Evolutionary conservation across 2,329 filamentous ascomycete species (phyloP).

Genomic region (Penicillium sp.): DNA sequence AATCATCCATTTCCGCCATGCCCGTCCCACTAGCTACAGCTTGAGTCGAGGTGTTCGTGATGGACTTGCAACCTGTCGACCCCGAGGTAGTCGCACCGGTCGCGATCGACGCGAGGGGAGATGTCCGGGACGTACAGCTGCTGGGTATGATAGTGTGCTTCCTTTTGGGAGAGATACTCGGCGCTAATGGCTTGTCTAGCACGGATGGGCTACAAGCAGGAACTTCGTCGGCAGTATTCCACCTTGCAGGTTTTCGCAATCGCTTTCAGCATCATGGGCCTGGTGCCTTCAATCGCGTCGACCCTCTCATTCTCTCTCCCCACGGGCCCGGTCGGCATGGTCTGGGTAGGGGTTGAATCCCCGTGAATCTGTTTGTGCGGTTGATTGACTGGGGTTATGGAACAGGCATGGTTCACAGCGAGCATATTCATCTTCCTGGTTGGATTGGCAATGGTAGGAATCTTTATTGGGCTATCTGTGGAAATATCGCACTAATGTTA

Average conservation of each 20-base stretch:
- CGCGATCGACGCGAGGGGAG: neutral
- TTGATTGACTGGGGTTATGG: neutral
- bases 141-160: neutral
- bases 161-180: neutral
- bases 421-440: constrained; percentile 58
- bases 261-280: constrained; percentile 60
- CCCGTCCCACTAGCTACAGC: neutral
- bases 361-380: neutral
- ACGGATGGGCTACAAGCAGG: constrained; percentile 55
- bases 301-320: constrained; percentile 60
- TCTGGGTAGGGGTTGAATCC: constrained; percentile 48
- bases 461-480: neutral
- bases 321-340: constrained; percentile 59
- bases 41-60: neutral
- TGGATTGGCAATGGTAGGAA: constrained; percentile 55
- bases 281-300: constrained; percentile 60
- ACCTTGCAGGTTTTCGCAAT: constrained; percentile 63
- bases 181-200: constrained; percentile 21
- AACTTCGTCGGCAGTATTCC: constrained; percentile 60
- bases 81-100: neutral
- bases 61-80: neutral
- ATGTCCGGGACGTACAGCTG: neutral
- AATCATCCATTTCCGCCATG: neutral
- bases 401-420: constrained; percentile 53
- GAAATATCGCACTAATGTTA: neutral